Conservation (phyloP, 2,329 filamentous ascomycete species). For the Aspergillus sojae region DNA sequence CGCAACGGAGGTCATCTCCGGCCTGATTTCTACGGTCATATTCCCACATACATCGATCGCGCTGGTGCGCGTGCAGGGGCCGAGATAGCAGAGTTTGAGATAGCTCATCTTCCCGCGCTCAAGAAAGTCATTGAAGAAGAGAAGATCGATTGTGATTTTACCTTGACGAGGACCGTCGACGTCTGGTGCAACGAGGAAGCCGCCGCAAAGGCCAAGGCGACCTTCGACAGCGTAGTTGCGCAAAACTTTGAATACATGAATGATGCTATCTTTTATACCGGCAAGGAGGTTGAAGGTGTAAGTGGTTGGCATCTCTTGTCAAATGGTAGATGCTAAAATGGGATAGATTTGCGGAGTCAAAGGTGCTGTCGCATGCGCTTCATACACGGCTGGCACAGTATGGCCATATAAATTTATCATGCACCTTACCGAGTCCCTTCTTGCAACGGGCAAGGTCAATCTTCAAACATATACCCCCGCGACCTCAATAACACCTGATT, state of each 20-base stretch:
- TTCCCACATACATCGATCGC: conserved; percentile 33
- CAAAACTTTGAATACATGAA: conserved; percentile 32
- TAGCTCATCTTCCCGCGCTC: conserved; percentile 42
- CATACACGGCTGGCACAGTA: conserved; percentile 35
- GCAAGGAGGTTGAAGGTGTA: conserved; percentile 32
- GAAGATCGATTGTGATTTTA: conserved; percentile 48
- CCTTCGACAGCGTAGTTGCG: conserved; percentile 31
- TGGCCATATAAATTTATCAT: conserved; percentile 79
- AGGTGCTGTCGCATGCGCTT: conserved; percentile 37
- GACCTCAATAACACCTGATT: conserved; percentile 21
- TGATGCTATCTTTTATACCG: conserved; percentile 30
- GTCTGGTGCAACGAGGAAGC: conserved; percentile 40
- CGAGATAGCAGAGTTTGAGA: conserved; percentile 45
- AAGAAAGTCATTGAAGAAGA: conserved; percentile 44
- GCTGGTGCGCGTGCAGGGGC: conserved; percentile 38
- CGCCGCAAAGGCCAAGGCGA: conserved; percentile 24
- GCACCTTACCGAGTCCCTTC: conserved; percentile 66
- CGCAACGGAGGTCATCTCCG: conserved; percentile 49
- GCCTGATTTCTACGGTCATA: conserved; percentile 45
- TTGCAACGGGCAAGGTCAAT: conserved; percentile 54
- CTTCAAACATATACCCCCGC: conserved; percentile 57
- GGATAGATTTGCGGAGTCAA: conserved; percentile 41
- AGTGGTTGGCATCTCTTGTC: conserved; percentile 13
- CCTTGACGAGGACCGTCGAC: conserved; percentile 42
- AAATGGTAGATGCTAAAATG: conserved; percentile 2